Percentiles rank a stretch among this genome's conserved stretches.
Evolutionary conservation across 257 asterid genomes (phyloP).

Genomic region (Scutellaria minor): DNA sequence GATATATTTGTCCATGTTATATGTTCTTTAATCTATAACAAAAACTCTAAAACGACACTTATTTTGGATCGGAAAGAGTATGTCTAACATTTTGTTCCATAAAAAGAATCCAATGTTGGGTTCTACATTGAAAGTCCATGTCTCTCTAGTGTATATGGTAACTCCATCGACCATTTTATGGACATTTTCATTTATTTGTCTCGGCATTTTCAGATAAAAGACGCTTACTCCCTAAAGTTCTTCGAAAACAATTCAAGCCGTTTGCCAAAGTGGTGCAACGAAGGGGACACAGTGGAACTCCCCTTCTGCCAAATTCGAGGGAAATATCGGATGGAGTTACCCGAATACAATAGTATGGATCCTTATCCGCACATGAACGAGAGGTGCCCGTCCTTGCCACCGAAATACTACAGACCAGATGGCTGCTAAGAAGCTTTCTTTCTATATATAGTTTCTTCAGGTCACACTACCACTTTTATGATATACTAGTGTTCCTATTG

Average conservation of each 20-base stretch:
- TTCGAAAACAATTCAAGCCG: conserved; percentile 75
- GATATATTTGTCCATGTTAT: no score
- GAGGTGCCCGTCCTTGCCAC: conserved; percentile 85
- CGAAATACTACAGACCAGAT: conserved; percentile 64
- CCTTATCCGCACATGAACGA: conserved; percentile 88
- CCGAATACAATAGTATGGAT: conserved; percentile 73
- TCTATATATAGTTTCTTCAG: neutral
- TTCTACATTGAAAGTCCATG: neutral
- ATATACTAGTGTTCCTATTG: conserved; percentile 15
- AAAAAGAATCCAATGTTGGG: neutral
- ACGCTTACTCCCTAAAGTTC: conserved; percentile 75
- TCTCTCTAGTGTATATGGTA: neutral
- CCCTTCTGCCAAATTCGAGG: conserved; percentile 90
- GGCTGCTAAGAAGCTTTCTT: conserved; percentile 59
- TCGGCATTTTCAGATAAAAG: conserved; percentile 75
- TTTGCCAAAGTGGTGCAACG: conserved; percentile 94
- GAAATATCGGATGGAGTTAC: conserved; percentile 81
- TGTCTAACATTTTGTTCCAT: neutral
- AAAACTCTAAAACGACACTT: no score
- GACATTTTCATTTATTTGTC: neutral
- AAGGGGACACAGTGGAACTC: conserved; percentile 72
- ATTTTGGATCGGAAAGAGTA: neutral
- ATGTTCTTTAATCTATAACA: no score
- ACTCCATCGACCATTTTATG: neutral
- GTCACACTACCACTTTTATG: neutral